Evolutionary conservation across 169 alveolate species (phyloP), one percentile per base, ranked within the genome.

Genomic region (Plasmodium malariae): DNA sequence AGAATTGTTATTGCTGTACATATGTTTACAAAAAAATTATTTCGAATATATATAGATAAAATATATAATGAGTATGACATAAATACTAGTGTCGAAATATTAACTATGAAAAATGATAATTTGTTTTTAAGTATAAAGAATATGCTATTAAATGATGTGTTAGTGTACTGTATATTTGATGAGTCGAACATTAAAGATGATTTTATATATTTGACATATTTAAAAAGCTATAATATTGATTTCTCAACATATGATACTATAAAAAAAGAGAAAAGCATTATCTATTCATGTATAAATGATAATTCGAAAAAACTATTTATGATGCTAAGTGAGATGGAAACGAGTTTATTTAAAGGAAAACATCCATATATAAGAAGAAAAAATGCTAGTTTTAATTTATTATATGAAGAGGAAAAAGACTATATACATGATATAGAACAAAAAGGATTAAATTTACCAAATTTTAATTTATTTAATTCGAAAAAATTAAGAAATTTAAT

Each of bases 361-460:
- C 92, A 86, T 86, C 92, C 92, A 1, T 86, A 86, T 36, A 65
- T 86, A 2, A 68, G 92, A 63, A 86, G 92, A 59, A 86, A 86
- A 71, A 60, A 70, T 37, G 63, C 86, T n/a, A 40, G 21, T 17
- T 86, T 69, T 49, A 86, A 86, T 48, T 69, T 86, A 32, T 67
- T 86, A 26, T 86, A 70, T 36, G 78, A 86, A 72, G 26, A 34
- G 24, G 92, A 86, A 59, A 3, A 28, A 0, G 32, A 57, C 1
- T 70, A 17, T 59, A 14, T 40, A 34, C 0, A 69, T 30, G 87
- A 70, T 43, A 40, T 86, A 19, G 17, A 86, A 57, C 49, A 86
- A 21, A 86, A 59, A 74, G 68, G 69, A 2, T 12, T 86, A 40
- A 9, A n/a, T n/a, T 19, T 86, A 12, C 74, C 87, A 21, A 86